Evolutionary conservation across 2,329 filamentous ascomycete genomes (phyloP), one percentile per base, ranked within the genome.

Genomic region (Colletotrichum costaricense): DNA sequence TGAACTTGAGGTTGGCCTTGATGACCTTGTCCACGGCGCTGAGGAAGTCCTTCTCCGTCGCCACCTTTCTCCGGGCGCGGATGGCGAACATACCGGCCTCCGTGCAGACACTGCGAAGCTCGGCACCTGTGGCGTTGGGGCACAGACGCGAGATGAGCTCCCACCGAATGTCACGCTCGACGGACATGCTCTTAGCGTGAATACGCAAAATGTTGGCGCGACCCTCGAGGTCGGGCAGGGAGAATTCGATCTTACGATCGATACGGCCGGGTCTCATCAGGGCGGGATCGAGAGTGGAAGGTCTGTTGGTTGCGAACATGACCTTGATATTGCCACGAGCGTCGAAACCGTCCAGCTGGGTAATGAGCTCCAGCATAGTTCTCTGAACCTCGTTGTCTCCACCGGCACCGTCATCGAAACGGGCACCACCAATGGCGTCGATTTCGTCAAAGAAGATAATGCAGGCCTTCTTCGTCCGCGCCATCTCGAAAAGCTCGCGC

Each of bases 401-500:
- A 78, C 96, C 96, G 75, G 96, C 96, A 77, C 96, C 96, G 78
- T 98, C 96, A 80, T 98, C 96, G 81, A 98, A 98, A 84, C 96
- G 94, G 52, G 96, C 96, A 78, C 96, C 96, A 81, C 96, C 96
- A 68, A 98, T 94, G 62, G 96, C 96, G 83, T 98, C 96, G 75
- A 98, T 97, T 86, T 99, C 97, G 82, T 99, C 97, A 81, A 98
- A 97, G 92, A 99, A 99, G 86, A 99, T 99, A 82, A 99, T 99
- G 85, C 97, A 99, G 0, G 97, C 97, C 86, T 99, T 99, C 90
- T 99, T 99, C 70, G 97, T 98, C 78, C 97, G 92, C 11, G 97
- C 97, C 97, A 99, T 99, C 86, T 99, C 97, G 83, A 99, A 99
- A 3, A 99, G 90, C 86, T 99, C 97, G 79, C 97, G 93, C 24